Evolutionary conservation across 139 green algal species (phyloP), one percentile per base, ranked within the genome.

Genomic region (Chlorella vulgaris): DNA sequence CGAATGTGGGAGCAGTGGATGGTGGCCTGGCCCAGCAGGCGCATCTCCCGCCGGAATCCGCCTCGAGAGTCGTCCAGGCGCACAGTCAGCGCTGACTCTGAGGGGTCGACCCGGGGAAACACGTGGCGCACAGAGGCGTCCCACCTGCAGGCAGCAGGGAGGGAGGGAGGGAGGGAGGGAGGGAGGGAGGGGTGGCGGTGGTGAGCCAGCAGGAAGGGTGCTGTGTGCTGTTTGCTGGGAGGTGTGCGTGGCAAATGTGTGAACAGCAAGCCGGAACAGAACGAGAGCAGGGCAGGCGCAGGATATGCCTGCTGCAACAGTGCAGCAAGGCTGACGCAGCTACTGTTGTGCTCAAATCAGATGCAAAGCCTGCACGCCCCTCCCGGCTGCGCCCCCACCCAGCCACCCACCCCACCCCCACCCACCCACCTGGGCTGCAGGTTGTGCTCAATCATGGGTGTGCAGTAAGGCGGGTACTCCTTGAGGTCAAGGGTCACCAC

Each of bases 1-100:
- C 69, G 53, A n/a, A 91, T n/a, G 69, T 91, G 81, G 19, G 76
- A 78, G 40, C 76, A 84, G 81, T 81, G 68, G 2, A 91, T 38
- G 28, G 39, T 73, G 36, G 42, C 81, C 78, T 81, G 61, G 22
- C 88, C 88, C 78, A 91, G 78, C 81, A 91, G 81, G 21, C 36
- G 31, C 26, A 29, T 39, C 36, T 68, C 28, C 21, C 42, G 35
- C 33, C 58, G 50, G 36, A 81, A 65, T 28, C 76, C 63, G 13
- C 70, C 70, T 35, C 62, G 68, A 36, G 76, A 33, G 78, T 92
- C 88, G 33, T 62, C 67, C 76, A 92, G 63, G 22, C 53, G 61
- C 31, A 92, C 74, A 0, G 74, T 74, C 3, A 92, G 65, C 3
- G 60, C 55, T 2, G 88, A 70, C 22, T 87, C 78, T 0, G 71